Conservation (phyloP, 2,329 filamentous ascomycete species). For the Huntiella decipiens region DNA sequence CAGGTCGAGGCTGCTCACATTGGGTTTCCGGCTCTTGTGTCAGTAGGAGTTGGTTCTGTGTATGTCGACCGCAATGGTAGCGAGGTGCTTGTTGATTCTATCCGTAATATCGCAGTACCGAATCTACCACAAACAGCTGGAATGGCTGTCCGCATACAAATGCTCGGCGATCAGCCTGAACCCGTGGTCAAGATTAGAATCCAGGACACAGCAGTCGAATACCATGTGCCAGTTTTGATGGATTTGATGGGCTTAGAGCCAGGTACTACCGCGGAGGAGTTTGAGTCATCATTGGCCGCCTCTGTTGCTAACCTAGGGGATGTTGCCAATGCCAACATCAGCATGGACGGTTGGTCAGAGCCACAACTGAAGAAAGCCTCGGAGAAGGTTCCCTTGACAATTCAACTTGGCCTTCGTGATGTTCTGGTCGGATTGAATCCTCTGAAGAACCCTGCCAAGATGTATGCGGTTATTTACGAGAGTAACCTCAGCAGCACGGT, state of each 20-base stretch:
- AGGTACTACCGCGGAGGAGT: constrained; percentile 49
- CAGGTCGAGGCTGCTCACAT: constrained; percentile 63
- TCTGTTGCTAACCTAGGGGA: constrained; percentile 64
- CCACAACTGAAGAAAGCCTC: constrained; percentile 12
- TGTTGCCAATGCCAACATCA: constrained; percentile 30
- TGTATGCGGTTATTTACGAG: constrained; percentile 61
- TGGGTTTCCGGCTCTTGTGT: constrained; percentile 63
- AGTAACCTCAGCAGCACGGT: constrained; percentile 51
- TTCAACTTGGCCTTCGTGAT: constrained; percentile 62
- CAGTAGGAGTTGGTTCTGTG: constrained; percentile 51
- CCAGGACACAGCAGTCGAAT: constrained; percentile 71
- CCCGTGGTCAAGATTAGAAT: constrained; percentile 77
- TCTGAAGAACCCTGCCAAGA: constrained; percentile 52
- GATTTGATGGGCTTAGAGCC: constrained; percentile 54
- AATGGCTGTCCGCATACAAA: constrained; percentile 61
- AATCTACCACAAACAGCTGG: constrained; percentile 16
- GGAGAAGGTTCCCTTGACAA: constrained; percentile 35
- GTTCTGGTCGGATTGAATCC: constrained; percentile 76
- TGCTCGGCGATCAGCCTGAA: constrained; percentile 88
- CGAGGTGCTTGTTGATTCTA: constrained; percentile 52
- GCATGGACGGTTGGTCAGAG: constrained; percentile 17
- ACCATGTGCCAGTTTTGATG: constrained; percentile 67
- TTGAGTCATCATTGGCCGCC: constrained; percentile 55
- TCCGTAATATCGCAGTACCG: constrained; percentile 14
- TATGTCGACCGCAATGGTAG: constrained; percentile 42